Percentiles rank a stretch among this genome's conserved stretches.
phyloP scores from a whole-genome alignment of 306 rosid species.

The Potentilla sterilis region DNA sequence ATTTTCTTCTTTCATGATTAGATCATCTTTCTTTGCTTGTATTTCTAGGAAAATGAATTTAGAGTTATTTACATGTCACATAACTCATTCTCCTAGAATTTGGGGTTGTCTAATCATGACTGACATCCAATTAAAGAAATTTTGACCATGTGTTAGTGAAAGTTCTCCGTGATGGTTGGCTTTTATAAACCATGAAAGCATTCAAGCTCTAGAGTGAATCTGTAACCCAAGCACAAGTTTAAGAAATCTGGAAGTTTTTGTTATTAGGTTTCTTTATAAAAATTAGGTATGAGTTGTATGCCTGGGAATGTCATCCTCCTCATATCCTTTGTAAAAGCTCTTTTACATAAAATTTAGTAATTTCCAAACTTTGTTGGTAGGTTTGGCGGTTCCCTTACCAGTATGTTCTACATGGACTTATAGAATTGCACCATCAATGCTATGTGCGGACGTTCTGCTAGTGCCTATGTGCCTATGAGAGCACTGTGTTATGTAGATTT shows the following conservation, averaged over 20 bases:
- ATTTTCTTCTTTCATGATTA: background rate
- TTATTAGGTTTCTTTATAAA: background rate
- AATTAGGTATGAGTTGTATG: background rate
- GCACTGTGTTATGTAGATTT: background rate
- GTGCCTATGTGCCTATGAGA: slow-evolving; percentile 1
- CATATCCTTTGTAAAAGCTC: background rate
- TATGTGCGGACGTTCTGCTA: background rate
- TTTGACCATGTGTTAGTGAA: background rate
- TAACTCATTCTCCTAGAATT: background rate
- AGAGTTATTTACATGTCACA: background rate
- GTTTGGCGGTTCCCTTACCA: background rate
- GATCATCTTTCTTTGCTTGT: background rate
- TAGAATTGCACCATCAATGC: background rate
- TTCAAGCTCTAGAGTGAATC: slow-evolving; percentile 2
- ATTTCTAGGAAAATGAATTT: background rate
- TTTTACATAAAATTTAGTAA: background rate
- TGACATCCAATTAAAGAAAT: background rate
- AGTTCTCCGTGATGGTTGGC: background rate
- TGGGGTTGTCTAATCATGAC: background rate
- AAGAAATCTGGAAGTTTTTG: background rate
- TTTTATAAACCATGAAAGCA: background rate
- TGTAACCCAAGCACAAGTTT: background rate
- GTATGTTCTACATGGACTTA: background rate
- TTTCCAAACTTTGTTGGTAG: background rate
- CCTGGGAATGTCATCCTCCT: background rate